Conservation (phyloP, 2,329 filamentous ascomycete genomes). For the Aureobasidium namibiae region DNA sequence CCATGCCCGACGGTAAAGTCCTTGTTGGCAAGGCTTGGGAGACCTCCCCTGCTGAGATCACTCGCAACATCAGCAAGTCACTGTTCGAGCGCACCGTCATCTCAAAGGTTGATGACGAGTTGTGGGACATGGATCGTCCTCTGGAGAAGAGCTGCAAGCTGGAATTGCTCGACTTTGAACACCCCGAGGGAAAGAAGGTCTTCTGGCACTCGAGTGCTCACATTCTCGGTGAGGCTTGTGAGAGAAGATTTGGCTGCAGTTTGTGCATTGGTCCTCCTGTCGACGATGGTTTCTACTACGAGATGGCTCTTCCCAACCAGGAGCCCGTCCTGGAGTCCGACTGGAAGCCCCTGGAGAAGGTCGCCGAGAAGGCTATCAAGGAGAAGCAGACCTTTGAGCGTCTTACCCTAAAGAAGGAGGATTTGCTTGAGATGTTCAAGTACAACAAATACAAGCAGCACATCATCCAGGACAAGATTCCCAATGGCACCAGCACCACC, state of each 20-base stretch:
- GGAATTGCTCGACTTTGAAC: conserved; percentile 74
- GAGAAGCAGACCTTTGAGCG: conserved; percentile 95
- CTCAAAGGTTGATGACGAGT: conserved; percentile 70
- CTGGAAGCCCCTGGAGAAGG: conserved; percentile 75
- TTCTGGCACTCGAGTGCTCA: conserved; percentile 98
- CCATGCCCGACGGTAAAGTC: conserved; percentile 62
- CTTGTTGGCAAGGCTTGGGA: conserved; percentile 78
- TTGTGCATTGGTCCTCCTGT: conserved; percentile 91
- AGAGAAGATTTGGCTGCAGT: conserved; percentile 82
- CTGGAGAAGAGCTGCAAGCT: conserved; percentile 82
- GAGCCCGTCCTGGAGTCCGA: conserved; percentile 65
- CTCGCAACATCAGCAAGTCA: conserved; percentile 74
- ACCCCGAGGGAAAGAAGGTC: conserved; percentile 73
- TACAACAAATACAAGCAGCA: conserved; percentile 99
- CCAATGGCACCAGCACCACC: conserved; percentile 81
- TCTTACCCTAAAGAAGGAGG: conserved; percentile 78
- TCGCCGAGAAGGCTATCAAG: conserved; percentile 79
- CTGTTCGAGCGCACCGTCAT: conserved; percentile 81
- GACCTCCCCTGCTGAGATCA: conserved; percentile 75
- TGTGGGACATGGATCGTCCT: conserved; percentile 91
- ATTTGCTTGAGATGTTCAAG: conserved; percentile 90
- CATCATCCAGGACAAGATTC: conserved; percentile 89
- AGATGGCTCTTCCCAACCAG: conserved; percentile 77
- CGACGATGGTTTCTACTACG: conserved; percentile 91
- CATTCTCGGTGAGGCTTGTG: conserved; percentile 88